phyloP scores from a whole-genome alignment of 345 rosid species.

The Geranium brycei region DNA sequence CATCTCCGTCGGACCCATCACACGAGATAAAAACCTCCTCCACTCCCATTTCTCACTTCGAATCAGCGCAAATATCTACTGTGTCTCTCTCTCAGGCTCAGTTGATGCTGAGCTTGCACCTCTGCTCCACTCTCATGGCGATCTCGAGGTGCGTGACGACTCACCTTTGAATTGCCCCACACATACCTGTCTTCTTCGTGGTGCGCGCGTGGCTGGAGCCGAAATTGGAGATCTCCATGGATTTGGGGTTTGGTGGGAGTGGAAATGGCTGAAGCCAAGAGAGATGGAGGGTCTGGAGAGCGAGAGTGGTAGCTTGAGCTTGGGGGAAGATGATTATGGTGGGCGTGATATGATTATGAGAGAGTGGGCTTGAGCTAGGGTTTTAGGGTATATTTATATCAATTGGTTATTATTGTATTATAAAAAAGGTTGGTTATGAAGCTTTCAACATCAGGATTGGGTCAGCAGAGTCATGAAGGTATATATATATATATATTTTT shows the following conservation, averaged over 20 bases:
- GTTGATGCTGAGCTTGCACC: neutral
- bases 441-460: slow-evolving; percentile 43
- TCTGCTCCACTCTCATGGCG: neutral
- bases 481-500: no score
- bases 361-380: neutral
- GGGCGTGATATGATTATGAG: neutral
- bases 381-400: neutral
- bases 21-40: slow-evolving; percentile 15
- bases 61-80: neutral
- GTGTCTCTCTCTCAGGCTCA: neutral
- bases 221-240: neutral
- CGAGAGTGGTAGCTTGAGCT: neutral
- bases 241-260: neutral
- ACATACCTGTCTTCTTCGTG: no score
- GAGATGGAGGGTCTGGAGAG: neutral
- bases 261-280: neutral
- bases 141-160: neutral
- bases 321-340: neutral
- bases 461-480: slow-evolving; percentile 50
- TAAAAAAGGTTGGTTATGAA: slow-evolving; percentile 22
- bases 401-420: neutral
- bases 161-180: neutral
- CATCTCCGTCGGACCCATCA: slow-evolving; percentile 37
- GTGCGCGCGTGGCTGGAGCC: neutral
- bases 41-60: neutral